Conservation (phyloP, 805 yeast species). For the Pichia cephalocereana region DNA sequence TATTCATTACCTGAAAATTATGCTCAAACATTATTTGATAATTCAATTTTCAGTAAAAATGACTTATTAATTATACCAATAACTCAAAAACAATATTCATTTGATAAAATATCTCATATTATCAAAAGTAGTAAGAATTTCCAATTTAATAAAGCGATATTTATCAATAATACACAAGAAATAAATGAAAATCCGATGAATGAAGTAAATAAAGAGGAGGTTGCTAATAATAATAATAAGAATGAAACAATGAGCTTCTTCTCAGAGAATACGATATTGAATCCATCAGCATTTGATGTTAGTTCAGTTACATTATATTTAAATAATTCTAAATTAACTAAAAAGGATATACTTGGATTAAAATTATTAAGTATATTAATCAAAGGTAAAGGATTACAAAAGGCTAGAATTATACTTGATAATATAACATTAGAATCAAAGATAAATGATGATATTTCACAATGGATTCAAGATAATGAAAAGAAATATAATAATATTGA, state of each 20-base stretch:
- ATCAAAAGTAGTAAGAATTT: conserved; percentile 8
- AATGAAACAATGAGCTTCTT: conserved; percentile 2
- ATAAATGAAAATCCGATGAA: not conserved
- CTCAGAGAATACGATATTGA: conserved; percentile 21
- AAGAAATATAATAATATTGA: conserved; percentile 1
- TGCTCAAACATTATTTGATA: conserved; percentile 16
- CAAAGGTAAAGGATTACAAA: conserved; percentile 11
- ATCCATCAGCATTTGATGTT: conserved; percentile 22
- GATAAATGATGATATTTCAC: not conserved
- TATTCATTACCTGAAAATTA: conserved; percentile 22
- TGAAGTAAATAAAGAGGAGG: too few relatives aligned
- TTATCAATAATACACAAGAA: conserved; percentile 22
- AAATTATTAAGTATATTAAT: conserved; percentile 19
- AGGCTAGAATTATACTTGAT: conserved; percentile 5
- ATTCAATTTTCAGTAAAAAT: conserved; percentile 11
- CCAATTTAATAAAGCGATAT: conserved; percentile 14
- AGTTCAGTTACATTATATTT: conserved; percentile 17
- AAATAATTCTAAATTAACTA: conserved; percentile 10
- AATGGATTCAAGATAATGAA: conserved; percentile 1
- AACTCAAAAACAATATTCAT: conserved; percentile 15
- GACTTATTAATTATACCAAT: conserved; percentile 20
- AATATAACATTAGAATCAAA: conserved; percentile 1
- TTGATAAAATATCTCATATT: conserved; percentile 8
- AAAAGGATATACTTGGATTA: conserved; percentile 17
- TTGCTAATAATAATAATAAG: not conserved